Base-by-base conservation (phyloP, 192 early-diverging fungal species). In the Mortierella alpina region DNA sequence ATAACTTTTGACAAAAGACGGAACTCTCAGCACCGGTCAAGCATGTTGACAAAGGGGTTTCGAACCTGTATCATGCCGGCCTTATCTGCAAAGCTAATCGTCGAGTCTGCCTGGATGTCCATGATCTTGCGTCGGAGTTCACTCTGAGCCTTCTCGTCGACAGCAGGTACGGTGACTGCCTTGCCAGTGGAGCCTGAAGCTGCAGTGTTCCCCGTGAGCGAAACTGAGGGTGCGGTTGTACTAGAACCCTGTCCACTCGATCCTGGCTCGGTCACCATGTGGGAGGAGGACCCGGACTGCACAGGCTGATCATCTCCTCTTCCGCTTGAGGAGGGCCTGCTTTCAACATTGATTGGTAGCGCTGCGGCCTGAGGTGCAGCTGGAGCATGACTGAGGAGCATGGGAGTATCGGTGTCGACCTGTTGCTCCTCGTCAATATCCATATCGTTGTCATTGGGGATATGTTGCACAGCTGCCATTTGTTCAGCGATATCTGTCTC, bases 61-160 rank as follows among this genome's bases (percentile, higher is more conserved):
- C 31, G 31, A 31, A 89, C 92, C 87, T 94, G 94, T 23, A 95
- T 92, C 68, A 84, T 75, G 68, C 85, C 86, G 7, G 93, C 90
- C 69, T 95, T 95, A 47, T 92, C 89, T 22, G 76, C 75, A 58
- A 88, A 75, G n/a, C 75, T 60, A 13, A 93, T 75, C 13, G 54
- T 22, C 20, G 70, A 63, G 55, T 94, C 86, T 44, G 65, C 47
- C 57, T 93, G 93, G 64, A 94, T 94, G 8, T 73, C 83, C 51
- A 91, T 83, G 59, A 95, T 95, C 66, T 87, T 89, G 45, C 87
- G 84, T 40, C 93, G 68, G 56, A 95, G 66, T 47, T 90, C 68
- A 14, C 63, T 77, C 58, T 83, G 82, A 17, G 72, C 73, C 63
- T 83, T 67, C 65, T 80, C 77, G 41, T 80, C 77, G 5, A 80